Base-by-base conservation (phyloP, 257 asterid species). In the Solanum ossicruentum region DNA sequence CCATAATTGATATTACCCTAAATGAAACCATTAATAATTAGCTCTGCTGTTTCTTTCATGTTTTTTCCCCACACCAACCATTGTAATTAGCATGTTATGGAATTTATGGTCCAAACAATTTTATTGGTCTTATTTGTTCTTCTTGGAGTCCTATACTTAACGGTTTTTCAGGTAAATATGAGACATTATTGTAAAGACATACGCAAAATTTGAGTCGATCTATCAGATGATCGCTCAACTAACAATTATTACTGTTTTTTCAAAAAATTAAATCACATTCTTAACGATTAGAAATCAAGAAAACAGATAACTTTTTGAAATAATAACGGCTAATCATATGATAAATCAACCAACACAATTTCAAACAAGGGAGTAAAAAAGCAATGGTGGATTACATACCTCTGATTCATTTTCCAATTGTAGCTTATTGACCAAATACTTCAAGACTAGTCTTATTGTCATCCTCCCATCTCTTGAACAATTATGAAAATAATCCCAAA, bases 351-450 rank as follows among this genome's bases (percentile, higher is more conserved):
- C 1, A 7, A 2, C 10, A 28, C 12, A 20, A 0, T 39, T 17
- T 69, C 78, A 69, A 67, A 9, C 78, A 18, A 70, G n/a, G 41
- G 16, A 70, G 18, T 47, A 21, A 18, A 47, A 49, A 75, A 49
- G 61, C 61, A 77, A 77, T 77, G 82, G 82, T 49, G 26, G 26
- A 3, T 12, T 79, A 84, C 93, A 65, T 95, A 95, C 99, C 99
- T 97, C 97, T 66, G 98, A 95, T 89, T 97, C 99, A 75, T 88
- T 90, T 86, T 92, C 96, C 91, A 95, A 89, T 77, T 90, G 92
- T 43, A 97, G 97, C 92, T 97, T 97, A 83, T 89, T 94, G 83
- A 88, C 98, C 88, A 97, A 90, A 88, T 95, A 97, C 92, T 94
- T 97, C 58, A 91, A 89, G 36, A 97, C 98, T 84, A 97, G 82